Evolutionary conservation across 2,329 filamentous ascomycete genomes (phyloP).

Genomic region (Stemphylium lycopersici): DNA sequence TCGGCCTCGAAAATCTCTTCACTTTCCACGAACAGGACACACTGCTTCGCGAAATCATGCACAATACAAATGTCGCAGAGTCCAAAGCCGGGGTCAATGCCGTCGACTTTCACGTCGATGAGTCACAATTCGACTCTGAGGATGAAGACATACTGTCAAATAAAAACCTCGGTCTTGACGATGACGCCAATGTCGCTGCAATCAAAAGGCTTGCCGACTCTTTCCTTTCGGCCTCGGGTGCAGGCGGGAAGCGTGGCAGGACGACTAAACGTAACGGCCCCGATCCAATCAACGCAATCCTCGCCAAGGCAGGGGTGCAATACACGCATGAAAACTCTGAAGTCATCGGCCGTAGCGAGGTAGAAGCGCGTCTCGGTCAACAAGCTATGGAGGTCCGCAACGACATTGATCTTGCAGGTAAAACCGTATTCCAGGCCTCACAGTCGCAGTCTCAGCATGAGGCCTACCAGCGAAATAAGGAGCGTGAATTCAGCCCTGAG

Average conservation of each 20-base stretch:
- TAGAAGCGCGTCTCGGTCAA: slow-evolving; percentile 84
- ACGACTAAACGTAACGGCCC: slow-evolving; percentile 55
- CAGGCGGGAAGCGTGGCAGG: slow-evolving; percentile 41
- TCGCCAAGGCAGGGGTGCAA: slow-evolving; percentile 84
- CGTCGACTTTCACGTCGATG: slow-evolving; percentile 68
- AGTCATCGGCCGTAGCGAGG: slow-evolving; percentile 87
- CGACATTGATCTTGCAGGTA: slow-evolving; percentile 58
- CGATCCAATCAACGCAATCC: slow-evolving; percentile 86
- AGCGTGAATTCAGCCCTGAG: slow-evolving; percentile 17
- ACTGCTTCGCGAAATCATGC: slow-evolving; percentile 91
- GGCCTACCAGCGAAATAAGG: slow-evolving; percentile 22
- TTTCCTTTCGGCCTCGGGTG: slow-evolving; percentile 31
- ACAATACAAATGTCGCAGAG: slow-evolving; percentile 97
- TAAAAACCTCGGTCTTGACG: slow-evolving; percentile 34
- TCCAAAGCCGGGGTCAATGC: slow-evolving; percentile 83
- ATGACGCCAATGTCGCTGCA: slow-evolving; percentile 58
- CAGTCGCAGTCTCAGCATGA: slow-evolving; percentile 40
- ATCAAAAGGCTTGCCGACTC: slow-evolving; percentile 58
- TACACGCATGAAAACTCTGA: slow-evolving; percentile 98
- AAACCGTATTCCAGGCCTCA: slow-evolving; percentile 63
- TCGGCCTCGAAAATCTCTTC: slow-evolving; percentile 87
- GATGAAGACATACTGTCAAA: slow-evolving; percentile 38
- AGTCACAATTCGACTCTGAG: slow-evolving; percentile 36
- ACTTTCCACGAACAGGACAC: slow-evolving; percentile 79
- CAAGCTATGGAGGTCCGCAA: slow-evolving; percentile 70